Evolutionary conservation across 768 basidiomycete genomes (phyloP).

Genomic region (Podaxis carcinomalis): DNA sequence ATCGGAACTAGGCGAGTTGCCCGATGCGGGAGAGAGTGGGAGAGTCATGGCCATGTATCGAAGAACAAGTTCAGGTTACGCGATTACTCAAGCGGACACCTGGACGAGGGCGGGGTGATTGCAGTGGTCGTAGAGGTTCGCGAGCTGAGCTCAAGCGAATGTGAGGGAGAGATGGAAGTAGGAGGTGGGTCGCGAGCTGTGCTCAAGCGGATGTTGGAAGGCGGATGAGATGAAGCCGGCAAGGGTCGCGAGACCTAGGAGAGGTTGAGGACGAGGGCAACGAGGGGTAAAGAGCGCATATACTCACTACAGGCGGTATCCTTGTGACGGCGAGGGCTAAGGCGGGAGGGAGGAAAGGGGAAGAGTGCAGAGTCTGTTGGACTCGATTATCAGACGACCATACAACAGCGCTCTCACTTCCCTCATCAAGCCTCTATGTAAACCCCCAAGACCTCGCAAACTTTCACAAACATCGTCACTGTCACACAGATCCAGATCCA

Average conservation of each 20-base stretch:
- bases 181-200: slow-evolving; percentile 63
- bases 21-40: slow-evolving; percentile 8
- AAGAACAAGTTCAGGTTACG: slow-evolving; percentile 24
- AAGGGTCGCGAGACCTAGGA: slow-evolving; percentile 90
- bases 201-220: slow-evolving; percentile 56
- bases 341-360: slow-evolving; percentile 27
- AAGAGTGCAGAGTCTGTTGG: slow-evolving; percentile 5
- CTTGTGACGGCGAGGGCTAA: slow-evolving; percentile 39
- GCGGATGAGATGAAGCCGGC: slow-evolving; percentile 65
- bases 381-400: slow-evolving; percentile 14
- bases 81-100: slow-evolving; percentile 43
- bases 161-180: slow-evolving; percentile 30
- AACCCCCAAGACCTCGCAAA: neutral
- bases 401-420: slow-evolving; percentile 9
- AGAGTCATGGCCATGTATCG: slow-evolving; percentile 7
- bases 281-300: slow-evolving; percentile 3
- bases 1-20: slow-evolving; percentile 20
- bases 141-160: slow-evolving; percentile 73
- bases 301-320: slow-evolving; percentile 45
- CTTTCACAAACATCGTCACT: neutral
- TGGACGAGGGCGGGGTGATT: slow-evolving; percentile 16
- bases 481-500: slow-evolving; percentile 7
- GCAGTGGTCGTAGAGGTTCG: slow-evolving; percentile 25
- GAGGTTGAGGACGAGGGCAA: slow-evolving; percentile 19
- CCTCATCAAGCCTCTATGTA: slow-evolving; percentile 1